These are phyloP conservation scores for Syzygium malaccense DNA, from an alignment of 441 rosid genomes.

Conservation along the genomic window DNA sequence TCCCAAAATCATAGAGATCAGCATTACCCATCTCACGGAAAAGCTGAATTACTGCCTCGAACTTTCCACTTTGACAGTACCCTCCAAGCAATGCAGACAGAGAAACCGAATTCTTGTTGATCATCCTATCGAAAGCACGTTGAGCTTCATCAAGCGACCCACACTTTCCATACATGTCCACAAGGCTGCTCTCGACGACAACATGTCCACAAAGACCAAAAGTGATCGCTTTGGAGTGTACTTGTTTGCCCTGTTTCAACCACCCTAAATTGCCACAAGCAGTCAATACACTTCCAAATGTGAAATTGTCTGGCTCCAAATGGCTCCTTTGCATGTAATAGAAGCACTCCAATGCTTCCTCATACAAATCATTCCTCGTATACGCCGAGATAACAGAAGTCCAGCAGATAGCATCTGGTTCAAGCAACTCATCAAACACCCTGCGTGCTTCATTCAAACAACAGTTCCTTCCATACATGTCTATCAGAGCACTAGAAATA, in stretches of 20 bases:
- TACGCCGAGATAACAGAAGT: conserved; percentile 60
- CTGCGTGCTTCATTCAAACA: conserved; percentile 33
- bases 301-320: conserved; percentile 53
- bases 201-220: conserved; percentile 50
- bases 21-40: conserved; percentile 41
- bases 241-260: conserved; percentile 65
- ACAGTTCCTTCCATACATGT: conserved; percentile 61
- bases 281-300: conserved; percentile 62
- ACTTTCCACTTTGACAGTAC: conserved; percentile 66
- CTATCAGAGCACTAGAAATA: conserved; percentile 55
- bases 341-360: conserved; percentile 45
- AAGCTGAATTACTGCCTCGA: conserved; percentile 43
- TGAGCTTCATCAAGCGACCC: conserved; percentile 43
- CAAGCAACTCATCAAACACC: conserved; percentile 68
- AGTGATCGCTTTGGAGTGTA: conserved; percentile 52
- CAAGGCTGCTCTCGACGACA: conserved; percentile 66
- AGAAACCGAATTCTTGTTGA: conserved; percentile 50
- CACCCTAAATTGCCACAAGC: conserved; percentile 74
- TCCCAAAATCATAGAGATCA: conserved; percentile 76
- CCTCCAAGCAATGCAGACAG: conserved; percentile 76
- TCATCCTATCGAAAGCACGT: conserved; percentile 60
- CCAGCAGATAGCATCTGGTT: conserved; percentile 73
- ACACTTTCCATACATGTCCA: conserved; percentile 94
- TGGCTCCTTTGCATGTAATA: conserved; percentile 39
- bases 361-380: conserved; percentile 53